Percentiles rank a stretch among this genome's conserved stretches.
phyloP scores from a whole-genome alignment of 345 rosid species.

The Cardiospermum halicacabum region DNA sequence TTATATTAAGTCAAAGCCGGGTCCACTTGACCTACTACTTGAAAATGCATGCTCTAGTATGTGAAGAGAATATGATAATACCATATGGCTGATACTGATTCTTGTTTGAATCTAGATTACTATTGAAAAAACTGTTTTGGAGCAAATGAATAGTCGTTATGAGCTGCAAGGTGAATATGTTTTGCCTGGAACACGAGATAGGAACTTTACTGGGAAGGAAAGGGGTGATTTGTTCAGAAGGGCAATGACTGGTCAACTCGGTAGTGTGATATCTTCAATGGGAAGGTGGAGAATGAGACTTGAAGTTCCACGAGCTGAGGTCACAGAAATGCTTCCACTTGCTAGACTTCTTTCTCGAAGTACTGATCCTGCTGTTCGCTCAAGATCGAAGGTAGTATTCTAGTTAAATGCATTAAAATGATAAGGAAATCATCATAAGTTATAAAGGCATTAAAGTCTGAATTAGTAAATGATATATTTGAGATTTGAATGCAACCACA shows the following conservation, averaged over 20 bases:
- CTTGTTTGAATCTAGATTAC: conserved; percentile 50
- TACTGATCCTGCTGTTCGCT: conserved; percentile 94
- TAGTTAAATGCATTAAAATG: conserved; percentile 16
- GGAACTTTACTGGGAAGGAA: conserved; percentile 64
- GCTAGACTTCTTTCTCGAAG: conserved; percentile 97
- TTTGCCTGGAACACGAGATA: conserved; percentile 88
- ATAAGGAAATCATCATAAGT: not conserved
- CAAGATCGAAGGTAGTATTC: conserved; percentile 80
- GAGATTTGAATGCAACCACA: not conserved
- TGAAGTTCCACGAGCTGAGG: conserved; percentile 98
- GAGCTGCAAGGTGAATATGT: conserved; percentile 99
- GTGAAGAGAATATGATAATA: too few relatives aligned
- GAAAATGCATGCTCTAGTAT: not conserved
- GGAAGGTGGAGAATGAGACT: conserved; percentile 99
- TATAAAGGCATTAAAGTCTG: not conserved
- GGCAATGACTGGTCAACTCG: conserved; percentile 90
- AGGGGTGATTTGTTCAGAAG: conserved; percentile 74
- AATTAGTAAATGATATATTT: not conserved
- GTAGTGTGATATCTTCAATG: conserved; percentile 95
- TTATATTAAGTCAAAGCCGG: not conserved
- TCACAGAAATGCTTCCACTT: conserved; percentile 98
- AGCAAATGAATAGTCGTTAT: conserved; percentile 83
- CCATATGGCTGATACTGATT: conserved; percentile 25
- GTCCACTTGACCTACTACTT: not conserved
- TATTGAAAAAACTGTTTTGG: conserved; percentile 86